Base-by-base conservation (phyloP, 352 stramenopile species). In the Globisporangium middletonii region DNA sequence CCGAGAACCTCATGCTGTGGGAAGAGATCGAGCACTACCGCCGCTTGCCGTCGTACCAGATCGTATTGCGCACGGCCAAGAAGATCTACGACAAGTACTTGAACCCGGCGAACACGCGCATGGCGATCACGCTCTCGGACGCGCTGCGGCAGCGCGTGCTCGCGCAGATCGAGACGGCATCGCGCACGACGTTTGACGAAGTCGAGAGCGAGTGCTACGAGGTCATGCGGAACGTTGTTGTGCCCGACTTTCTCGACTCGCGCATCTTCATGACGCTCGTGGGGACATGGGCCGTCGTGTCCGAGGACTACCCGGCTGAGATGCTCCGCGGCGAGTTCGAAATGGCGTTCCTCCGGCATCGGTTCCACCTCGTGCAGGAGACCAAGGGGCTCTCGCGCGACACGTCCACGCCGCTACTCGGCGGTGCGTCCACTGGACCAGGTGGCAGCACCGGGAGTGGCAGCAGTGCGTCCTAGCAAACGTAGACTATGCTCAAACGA, bases 61-160 rank as follows among this genome's bases (percentile, higher is more conserved):
- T 93, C 61, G 80, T 93, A 27, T 50, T 90, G 26, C 83, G 83
- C 19, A 87, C 79, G 28, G 83, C 83, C 47, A 85, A 84, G 64
- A 93, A 93, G 59, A 89, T 93, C 52, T 89, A 87, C 62, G 83
- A 91, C 65, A 93, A 93, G 67, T 93, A 90, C 61, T 57, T 93
- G 38, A 88, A 87, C 63, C 75, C 72, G 11, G 67, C 35, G 46
- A 90, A 81, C 59, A 59, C 72, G 28, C 69, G 75, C 26, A 83
- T 75, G 48, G 63, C 72, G 41, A 86, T 93, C 57, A 63, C 71
- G 5, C 48, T 93, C 5, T 69, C 73, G 1, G 60, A 77, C 13
- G 71, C 70, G n/a, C 53, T 89, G 15, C 72, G 63, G 8, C 63
- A 65, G 11, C 77, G 78, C 27, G 69, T 91, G 12, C 60, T 75